Base-by-base conservation (phyloP, 2,329 filamentous ascomycete species). In the Cryphonectria carpinicola region DNA sequence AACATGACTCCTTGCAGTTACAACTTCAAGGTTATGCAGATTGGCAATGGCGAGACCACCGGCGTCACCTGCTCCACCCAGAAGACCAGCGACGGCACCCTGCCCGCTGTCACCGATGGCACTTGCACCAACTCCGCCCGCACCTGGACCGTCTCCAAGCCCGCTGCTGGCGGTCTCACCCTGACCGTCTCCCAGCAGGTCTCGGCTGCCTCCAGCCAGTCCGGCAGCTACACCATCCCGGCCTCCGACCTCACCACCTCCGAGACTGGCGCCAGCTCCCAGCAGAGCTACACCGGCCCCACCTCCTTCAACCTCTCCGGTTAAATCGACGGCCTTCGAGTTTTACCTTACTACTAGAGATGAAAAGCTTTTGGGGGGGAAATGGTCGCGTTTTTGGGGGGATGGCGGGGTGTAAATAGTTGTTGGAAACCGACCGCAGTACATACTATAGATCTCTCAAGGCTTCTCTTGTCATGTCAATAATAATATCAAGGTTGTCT, bases 251-350 rank as follows among this genome's bases (percentile, higher is more conserved):
- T 79, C 32, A 64, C 25, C 25, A 70, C 68, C 46, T 5, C 28
- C 41, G 37, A 52, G 54, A 67, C 71, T 11, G 71, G 69, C 22
- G 71, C 66, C 19, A 68, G 72, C 62, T 60, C 73, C 68, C 43
- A 76, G 72, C 71, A 80, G 77, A 66, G 10, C 65, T 80, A 80
- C 75, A 75, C 66, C 28, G 79, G 79, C 67, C 67, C 79, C 10
- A 56, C 28, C 1, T 22, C 56, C n/a, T 76, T 77, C 73, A 64
- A 72, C 74, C 69, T 75, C 14, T 35, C 65, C 13, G 8, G 10
- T 43, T 70, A 70, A 70, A 52, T 61, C 1, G n/a, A 3, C 39
- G 5, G 41, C 10, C 25, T 22, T 8, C 35, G 43, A 28, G 17
- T 54, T 25, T 49, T 19, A 32, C 22, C 25, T 41, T 11, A 49